Base-by-base conservation (phyloP, 2,329 filamentous ascomycete genomes). In the Trichoderma simmonsii region DNA sequence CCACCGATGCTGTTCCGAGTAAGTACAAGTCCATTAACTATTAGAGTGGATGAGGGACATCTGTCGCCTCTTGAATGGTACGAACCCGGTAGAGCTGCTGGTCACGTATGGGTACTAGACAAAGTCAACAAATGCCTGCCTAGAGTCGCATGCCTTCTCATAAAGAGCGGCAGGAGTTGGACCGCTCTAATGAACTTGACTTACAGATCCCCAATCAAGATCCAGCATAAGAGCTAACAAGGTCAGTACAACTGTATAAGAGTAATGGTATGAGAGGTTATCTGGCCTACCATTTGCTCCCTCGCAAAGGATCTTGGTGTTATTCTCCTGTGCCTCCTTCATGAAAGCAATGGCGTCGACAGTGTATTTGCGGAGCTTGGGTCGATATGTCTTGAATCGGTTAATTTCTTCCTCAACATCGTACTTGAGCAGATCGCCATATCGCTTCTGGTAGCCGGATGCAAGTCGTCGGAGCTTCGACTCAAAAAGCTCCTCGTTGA, bases 401-500 rank as follows among this genome's bases (percentile, higher is more conserved):
- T 79, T 80, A 74, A 94, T 86, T 82, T 94, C 92, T 39, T 90
- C 89, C 75, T 94, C 91, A 7, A 91, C 86, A 73, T 94, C 89
- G 79, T 89, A 88, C 74, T 89, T 79, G 70, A 92, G 81, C 30
- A 92, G 81, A 75, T 91, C 88, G 8, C 92, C 91, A 76, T 89
- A 94, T 66, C 91, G 85, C 82, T 91, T 90, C 85, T 84, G 68
- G 93, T 83, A 75, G 86, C 86, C 89, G 6, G 81, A 76, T 9
- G 87, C 90, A 62, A 94, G 82, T 28, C 84, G 82, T 54, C 90
- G 85, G 57, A 94, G 82, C 80, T 92, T 92, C 54, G 81, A 78
- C 81, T 93, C 91, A 75, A 94, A 93, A 8, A 86, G 79, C 54
- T 87, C 83, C 78, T 89, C 86, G 78, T 92, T 84, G 79, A 93